A percentile compares a stretch with the other conserved stretches of the same genome.
phyloP scores from a whole-genome alignment of 2,329 filamentous ascomycete genomes.

The Paraphoma chrysanthemicola region DNA sequence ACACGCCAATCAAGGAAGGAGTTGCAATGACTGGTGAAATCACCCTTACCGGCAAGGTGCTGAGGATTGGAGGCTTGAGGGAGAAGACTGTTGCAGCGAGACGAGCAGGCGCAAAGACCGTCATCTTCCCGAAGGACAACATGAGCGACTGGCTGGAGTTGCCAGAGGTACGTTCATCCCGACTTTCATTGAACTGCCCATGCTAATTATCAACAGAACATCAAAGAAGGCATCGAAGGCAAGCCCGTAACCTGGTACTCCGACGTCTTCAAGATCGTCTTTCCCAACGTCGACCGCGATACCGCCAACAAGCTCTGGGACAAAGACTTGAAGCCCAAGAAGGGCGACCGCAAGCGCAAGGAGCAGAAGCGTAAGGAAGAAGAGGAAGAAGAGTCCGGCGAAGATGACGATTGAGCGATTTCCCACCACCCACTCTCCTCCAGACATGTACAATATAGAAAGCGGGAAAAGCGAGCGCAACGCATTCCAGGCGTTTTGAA shows the following conservation, averaged over 20 bases:
- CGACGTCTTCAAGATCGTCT: constrained; percentile 91
- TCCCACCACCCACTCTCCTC: too few relatives aligned
- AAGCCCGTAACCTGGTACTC: constrained; percentile 91
- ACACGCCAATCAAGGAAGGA: constrained; percentile 79
- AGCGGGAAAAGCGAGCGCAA: background rate
- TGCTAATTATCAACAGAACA: constrained; percentile 71
- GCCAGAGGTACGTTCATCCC: constrained; percentile 76
- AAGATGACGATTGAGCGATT: constrained; percentile 39
- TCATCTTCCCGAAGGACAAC: constrained; percentile 96
- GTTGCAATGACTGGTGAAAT: constrained; percentile 98
- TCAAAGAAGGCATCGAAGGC: constrained; percentile 94
- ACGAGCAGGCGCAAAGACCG: constrained; percentile 87
- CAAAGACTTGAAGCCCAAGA: constrained; percentile 58
- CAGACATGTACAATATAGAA: background rate
- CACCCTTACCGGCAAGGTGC: constrained; percentile 94
- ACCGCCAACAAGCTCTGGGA: constrained; percentile 77
- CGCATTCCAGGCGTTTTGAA: constrained; percentile 3
- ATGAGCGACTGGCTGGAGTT: constrained; percentile 97
- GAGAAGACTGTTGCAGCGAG: constrained; percentile 98
- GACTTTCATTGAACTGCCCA: too few relatives aligned
- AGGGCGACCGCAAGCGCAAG: constrained; percentile 44
- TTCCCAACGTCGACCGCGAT: constrained; percentile 77
- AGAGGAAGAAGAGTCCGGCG: constrained; percentile 51
- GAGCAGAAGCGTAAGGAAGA: constrained; percentile 50
- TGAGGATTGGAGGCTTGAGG: constrained; percentile 89